phyloP scores from a whole-genome alignment of 306 rosid genomes.

The Cicer cuneatum region DNA sequence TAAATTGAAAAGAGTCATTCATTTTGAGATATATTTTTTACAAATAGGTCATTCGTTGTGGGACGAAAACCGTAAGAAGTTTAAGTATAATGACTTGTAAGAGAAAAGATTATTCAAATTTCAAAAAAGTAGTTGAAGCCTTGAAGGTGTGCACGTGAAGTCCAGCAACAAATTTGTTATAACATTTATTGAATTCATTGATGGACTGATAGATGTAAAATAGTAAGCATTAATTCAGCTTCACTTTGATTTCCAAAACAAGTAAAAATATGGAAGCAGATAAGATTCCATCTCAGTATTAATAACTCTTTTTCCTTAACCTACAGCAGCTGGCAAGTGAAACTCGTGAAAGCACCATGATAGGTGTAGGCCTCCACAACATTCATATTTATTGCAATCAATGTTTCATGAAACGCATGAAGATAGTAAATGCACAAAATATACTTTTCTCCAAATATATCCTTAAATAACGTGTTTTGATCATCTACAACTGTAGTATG shows the following conservation, averaged over 20 bases:
- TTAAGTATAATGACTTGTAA: not conserved
- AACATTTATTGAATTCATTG: slow-evolving; percentile 44
- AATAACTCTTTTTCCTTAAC: not conserved
- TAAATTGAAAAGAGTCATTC: too few species aligned
- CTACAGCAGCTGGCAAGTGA: slow-evolving; percentile 20
- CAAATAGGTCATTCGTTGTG: too few species aligned
- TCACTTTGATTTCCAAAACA: slow-evolving; percentile 41
- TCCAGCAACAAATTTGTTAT: slow-evolving; percentile 43
- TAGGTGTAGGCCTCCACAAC: slow-evolving; percentile 26
- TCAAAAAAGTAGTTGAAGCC: slow-evolving; percentile 37
- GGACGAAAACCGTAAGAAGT: too few species aligned
- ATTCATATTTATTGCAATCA: not conserved
- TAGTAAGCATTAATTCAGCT: slow-evolving; percentile 44
- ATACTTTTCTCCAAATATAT: too few species aligned
- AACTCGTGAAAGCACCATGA: slow-evolving; percentile 29
- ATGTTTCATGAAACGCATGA: slow-evolving; percentile 34
- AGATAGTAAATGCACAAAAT: slow-evolving; percentile 22
- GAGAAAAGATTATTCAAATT: slow-evolving; percentile 28
- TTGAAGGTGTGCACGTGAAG: slow-evolving; percentile 47
- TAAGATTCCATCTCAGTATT: slow-evolving; percentile 4
- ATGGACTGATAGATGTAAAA: slow-evolving; percentile 38
- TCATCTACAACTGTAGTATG: too few species aligned
- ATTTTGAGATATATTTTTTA: too few species aligned
- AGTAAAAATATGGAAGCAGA: slow-evolving; percentile 30
- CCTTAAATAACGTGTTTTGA: too few species aligned